Percentiles rank a stretch among this genome's conserved stretches.
These are phyloP conservation scores for Penicillium mononematosum DNA, from an alignment of 495 filamentous ascomycete genomes.

Conservation along the genomic window DNA sequence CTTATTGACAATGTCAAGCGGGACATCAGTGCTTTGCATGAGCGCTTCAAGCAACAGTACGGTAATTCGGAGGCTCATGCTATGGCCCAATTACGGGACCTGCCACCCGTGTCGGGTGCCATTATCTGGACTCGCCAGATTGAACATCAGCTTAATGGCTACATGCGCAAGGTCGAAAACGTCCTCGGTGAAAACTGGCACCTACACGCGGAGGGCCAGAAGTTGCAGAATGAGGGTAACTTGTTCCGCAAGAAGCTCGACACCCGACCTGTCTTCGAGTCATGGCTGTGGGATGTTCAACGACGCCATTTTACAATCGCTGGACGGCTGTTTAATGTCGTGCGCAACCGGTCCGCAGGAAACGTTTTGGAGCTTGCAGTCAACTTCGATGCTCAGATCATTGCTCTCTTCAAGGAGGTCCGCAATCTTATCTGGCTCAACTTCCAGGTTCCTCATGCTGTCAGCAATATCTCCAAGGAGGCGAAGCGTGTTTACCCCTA, in stretches of 20 bases:
- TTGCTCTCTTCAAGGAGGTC: slow-evolving; percentile 98
- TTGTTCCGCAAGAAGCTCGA: slow-evolving; percentile 95
- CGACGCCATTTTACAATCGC: slow-evolving; percentile 83
- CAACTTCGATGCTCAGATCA: slow-evolving; percentile 96
- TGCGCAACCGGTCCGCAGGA: slow-evolving; percentile 78
- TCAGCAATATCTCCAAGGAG: slow-evolving; percentile 95
- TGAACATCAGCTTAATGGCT: slow-evolving; percentile 86
- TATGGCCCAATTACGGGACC: slow-evolving; percentile 93
- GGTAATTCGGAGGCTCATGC: slow-evolving; percentile 95
- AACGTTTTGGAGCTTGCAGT: slow-evolving; percentile 83
- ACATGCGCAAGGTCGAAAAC: slow-evolving; percentile 97
- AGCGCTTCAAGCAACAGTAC: slow-evolving; percentile 98
- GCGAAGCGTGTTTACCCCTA: slow-evolving; percentile 96
- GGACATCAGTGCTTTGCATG: slow-evolving; percentile 88
- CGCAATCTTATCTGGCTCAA: slow-evolving; percentile 91
- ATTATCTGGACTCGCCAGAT: slow-evolving; percentile 98
- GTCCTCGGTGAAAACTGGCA: slow-evolving; percentile 93
- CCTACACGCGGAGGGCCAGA: slow-evolving; percentile 90
- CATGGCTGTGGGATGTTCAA: slow-evolving; percentile 89
- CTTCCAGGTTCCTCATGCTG: slow-evolving; percentile 85
- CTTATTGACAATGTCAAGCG: slow-evolving; percentile 96
- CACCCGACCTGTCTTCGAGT: slow-evolving; percentile 87
- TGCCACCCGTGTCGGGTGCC: slow-evolving; percentile 91
- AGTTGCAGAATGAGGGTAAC: slow-evolving; percentile 81
- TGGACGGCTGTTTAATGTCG: slow-evolving; percentile 87